phyloP scores from a whole-genome alignment of 345 rosid genomes.

The Sisymbrium altissimum region DNA sequence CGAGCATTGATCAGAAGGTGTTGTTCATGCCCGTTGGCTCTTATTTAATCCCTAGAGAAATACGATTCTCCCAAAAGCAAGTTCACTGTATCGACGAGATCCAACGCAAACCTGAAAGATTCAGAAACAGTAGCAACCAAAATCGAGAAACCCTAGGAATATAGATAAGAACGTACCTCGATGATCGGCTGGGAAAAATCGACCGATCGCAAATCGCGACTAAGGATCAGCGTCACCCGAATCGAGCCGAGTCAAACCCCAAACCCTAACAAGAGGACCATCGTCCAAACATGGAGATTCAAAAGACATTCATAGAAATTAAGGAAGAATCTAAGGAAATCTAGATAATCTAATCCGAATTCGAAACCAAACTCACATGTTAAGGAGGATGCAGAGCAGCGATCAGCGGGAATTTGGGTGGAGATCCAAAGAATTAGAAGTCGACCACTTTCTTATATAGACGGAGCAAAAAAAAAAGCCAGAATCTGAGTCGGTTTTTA shows the following conservation, averaged over 20 bases:
- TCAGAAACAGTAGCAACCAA: not conserved
- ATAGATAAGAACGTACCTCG: not conserved
- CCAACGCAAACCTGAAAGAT: not conserved
- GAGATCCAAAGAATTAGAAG: not conserved
- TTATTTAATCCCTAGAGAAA: not conserved
- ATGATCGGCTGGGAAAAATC: not conserved
- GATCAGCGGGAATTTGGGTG: not conserved
- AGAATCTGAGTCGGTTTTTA: not conserved
- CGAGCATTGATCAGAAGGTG: no score
- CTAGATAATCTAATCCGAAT: not conserved
- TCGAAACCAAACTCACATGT: not conserved
- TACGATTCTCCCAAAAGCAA: not conserved
- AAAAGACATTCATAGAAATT: not conserved
- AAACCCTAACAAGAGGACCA: not conserved
- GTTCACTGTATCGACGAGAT: not conserved
- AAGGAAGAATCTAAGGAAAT: not conserved
- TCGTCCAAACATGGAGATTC: not conserved
- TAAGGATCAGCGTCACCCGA: not conserved
- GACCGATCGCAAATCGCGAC: not conserved
- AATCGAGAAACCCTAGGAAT: not conserved
- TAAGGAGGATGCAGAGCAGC: not conserved
- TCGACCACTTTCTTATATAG: not conserved
- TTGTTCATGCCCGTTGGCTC: not conserved
- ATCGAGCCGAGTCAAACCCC: not conserved
- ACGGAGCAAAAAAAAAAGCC: not conserved